Evolutionary conservation across 2,329 filamentous ascomycete species (phyloP).

Genomic region (Incumbomyces lentus): DNA sequence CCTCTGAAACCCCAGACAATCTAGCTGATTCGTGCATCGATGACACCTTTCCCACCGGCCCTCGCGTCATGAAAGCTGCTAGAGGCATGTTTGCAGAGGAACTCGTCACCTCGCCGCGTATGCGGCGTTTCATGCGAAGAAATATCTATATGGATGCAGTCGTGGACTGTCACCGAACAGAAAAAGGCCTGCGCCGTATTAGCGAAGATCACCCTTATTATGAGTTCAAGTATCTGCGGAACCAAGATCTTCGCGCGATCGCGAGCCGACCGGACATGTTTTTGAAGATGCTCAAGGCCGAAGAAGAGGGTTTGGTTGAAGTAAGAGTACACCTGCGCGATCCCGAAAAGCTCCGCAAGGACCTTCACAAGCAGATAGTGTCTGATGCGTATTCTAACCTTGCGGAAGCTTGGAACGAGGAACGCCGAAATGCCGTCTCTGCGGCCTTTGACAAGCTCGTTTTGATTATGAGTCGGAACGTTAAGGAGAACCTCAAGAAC

Average conservation of each 20-base stretch:
- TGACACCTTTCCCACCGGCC: conserved; percentile 63
- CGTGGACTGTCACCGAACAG: conserved; percentile 80
- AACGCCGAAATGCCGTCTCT: conserved; percentile 76
- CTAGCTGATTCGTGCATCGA: conserved; percentile 69
- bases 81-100: conserved; percentile 88
- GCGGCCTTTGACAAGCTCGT: conserved; percentile 72
- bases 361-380: conserved; percentile 72
- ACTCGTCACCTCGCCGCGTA: conserved; percentile 72
- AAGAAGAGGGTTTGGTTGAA: conserved; percentile 84
- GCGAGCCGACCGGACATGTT: conserved; percentile 79
- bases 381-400: conserved; percentile 94
- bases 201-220: conserved; percentile 94
- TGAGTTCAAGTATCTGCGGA: conserved; percentile 91
- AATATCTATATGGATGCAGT: conserved; percentile 75
- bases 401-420: conserved; percentile 87
- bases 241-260: conserved; percentile 74
- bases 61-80: conserved; percentile 65
- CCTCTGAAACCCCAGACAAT: conserved; percentile 67
- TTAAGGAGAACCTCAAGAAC: conserved; percentile 87
- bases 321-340: conserved; percentile 70
- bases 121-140: conserved; percentile 76
- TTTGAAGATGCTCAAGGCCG: conserved; percentile 93
- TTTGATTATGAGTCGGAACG: conserved; percentile 73
- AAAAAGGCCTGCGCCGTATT: conserved; percentile 87
- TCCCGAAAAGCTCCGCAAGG: conserved; percentile 62